phyloP scores from a whole-genome alignment of 176 grass and related monocot genomes.

The Urochloa ruziziensis region DNA sequence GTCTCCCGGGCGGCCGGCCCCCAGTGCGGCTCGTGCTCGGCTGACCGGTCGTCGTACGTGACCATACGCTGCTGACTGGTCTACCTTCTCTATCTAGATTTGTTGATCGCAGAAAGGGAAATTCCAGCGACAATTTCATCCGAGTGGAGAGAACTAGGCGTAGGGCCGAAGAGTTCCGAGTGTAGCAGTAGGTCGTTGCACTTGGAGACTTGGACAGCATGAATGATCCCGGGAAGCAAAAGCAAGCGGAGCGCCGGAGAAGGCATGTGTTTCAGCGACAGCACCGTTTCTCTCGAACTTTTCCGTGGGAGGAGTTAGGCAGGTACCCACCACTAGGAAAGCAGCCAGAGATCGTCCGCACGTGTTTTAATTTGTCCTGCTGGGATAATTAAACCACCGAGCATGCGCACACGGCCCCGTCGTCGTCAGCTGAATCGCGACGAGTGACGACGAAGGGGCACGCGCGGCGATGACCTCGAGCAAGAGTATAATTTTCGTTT shows the following conservation, averaged over 20 bases:
- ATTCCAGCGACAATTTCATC: neutral
- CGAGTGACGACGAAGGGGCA: neutral
- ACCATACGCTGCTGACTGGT: constrained; percentile 3
- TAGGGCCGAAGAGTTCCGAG: neutral
- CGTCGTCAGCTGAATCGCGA: neutral
- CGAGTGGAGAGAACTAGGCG: neutral
- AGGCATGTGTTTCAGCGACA: neutral
- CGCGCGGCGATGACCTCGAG: neutral
- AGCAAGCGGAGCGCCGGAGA: too few relatives aligned
- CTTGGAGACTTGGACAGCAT: neutral
- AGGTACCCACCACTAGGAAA: neutral
- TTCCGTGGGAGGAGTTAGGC: neutral
- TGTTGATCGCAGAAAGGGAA: neutral
- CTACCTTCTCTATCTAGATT: neutral
- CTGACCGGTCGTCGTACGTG: constrained; percentile 1
- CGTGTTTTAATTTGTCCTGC: neutral
- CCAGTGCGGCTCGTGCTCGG: neutral
- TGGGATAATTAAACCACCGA: neutral
- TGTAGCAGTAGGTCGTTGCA: neutral
- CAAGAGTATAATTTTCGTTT: too few relatives aligned
- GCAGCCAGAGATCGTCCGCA: neutral
- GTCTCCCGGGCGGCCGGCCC: neutral
- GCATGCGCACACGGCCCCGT: neutral
- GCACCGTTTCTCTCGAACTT: neutral
- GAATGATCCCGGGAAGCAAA: neutral